A percentile compares a stretch with the other conserved stretches of the same genome.
Conservation (phyloP, 257 asterid species). For the Salvia miltiorrhiza region DNA sequence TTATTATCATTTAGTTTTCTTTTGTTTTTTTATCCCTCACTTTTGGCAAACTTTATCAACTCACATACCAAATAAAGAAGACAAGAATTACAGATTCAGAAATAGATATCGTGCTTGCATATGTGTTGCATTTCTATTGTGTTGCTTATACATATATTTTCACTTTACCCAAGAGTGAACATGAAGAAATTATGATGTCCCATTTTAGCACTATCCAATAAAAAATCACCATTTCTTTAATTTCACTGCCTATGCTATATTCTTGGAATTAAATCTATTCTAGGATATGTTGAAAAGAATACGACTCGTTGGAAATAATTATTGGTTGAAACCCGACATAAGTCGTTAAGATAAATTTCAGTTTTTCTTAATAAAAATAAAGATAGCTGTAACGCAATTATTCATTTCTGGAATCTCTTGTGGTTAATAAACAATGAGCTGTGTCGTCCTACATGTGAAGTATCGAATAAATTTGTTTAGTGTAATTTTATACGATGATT, state of each 20-base stretch:
- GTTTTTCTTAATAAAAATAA: not conserved
- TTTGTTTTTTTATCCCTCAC: not conserved
- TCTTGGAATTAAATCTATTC: not conserved
- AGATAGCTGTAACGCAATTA: constrained; percentile 4
- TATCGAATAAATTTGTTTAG: not conserved
- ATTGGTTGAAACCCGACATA: not conserved
- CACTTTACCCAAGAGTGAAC: constrained; percentile 14
- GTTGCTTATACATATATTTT: not conserved
- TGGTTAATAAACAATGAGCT: not conserved
- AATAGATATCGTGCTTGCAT: not conserved
- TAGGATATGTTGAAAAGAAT: not conserved
- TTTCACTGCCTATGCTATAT: not conserved
- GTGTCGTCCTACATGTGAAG: not conserved
- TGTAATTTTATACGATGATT: not conserved
- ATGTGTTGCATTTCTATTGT: constrained; percentile 10
- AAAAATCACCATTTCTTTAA: not conserved
- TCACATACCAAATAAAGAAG: not conserved
- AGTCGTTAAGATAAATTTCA: not conserved
- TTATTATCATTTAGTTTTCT: not conserved
- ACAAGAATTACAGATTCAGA: not conserved
- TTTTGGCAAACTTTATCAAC: not conserved
- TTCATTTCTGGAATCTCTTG: not conserved
- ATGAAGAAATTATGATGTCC: constrained; percentile 12
- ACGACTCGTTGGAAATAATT: not conserved
- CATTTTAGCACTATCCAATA: not conserved